Base-by-base conservation (phyloP, 2,329 filamentous ascomycete genomes). In the Colletotrichum camelliae region DNA sequence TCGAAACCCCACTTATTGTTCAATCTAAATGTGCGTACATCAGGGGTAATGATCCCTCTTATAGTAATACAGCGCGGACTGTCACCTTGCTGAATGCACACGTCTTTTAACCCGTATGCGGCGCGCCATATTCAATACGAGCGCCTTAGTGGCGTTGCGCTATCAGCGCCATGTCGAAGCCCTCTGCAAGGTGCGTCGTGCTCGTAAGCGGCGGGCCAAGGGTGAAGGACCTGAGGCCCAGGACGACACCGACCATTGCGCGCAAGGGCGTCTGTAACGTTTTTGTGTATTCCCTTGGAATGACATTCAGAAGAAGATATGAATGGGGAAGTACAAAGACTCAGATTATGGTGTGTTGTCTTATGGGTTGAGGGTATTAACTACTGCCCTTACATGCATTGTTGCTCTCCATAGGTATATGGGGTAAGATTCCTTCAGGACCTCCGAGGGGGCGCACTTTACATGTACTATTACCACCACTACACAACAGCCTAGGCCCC, bases 171-270 rank as follows among this genome's bases (percentile, higher is more conserved):
- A 24, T 24, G 24, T 24, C 24, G 24, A 24, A 24, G 24, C 24
- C 24, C 24, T 24, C 24, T 13, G 76, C 55, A 12, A 74, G 68
- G 58, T 77, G 66, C 9, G 74, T 66, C 3, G 76, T 79, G 57
- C 60, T 74, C 13, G 74, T 62, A 24, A 77, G 67, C 35, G 77
- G 71, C 52, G 74, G 73, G 2, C 73, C 75, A 16, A 67, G 29
- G 6, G 7, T 43, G 43, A 67, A 57, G 7, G 65, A 67, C 43
- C 7, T 27, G 1, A 67, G 65, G 6, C 65, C 65, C 15, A 48
- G 65, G 18, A 67, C n/a, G 16, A 57, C 65, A n/a, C 65, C 65
- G 65, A 67, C 65, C 65, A 67, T 67, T 29, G 65, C 65, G 6
- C n/a, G n/a, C n/a, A n/a, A n/a, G n/a, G n/a, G n/a, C n/a, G n/a